Percentiles rank a stretch among this genome's conserved stretches.
Evolutionary conservation across 768 basidiomycete genomes (phyloP).

Genomic region (Amanita muscaria): DNA sequence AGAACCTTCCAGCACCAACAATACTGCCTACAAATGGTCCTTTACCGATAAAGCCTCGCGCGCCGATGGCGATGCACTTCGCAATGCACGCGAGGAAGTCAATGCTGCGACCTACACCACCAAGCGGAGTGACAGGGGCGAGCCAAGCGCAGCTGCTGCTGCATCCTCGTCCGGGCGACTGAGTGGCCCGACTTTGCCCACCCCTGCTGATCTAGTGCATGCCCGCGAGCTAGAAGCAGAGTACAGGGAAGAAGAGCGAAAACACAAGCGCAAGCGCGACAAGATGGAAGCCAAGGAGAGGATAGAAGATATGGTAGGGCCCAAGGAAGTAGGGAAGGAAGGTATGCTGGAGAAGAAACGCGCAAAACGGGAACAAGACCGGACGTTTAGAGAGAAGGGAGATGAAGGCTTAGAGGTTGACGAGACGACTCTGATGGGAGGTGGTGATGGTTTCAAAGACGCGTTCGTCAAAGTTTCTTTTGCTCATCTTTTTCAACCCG

Average conservation of each 20-base stretch:
- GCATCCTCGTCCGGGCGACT: slow-evolving; percentile 31
- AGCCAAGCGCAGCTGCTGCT: slow-evolving; percentile 17
- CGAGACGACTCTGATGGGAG: slow-evolving; percentile 74
- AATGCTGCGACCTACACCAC: slow-evolving; percentile 36
- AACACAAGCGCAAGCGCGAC: slow-evolving; percentile 58
- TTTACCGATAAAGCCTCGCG: slow-evolving; percentile 62
- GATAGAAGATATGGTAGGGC: slow-evolving; percentile 70
- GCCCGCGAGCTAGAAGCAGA: slow-evolving; percentile 59
- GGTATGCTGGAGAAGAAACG: slow-evolving; percentile 84
- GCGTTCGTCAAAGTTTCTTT: slow-evolving; percentile 53
- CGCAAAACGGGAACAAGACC: slow-evolving; percentile 61
- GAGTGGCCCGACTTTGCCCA: slow-evolving; percentile 62
- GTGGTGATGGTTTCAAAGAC: slow-evolving; percentile 73
- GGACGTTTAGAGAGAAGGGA: slow-evolving; percentile 66
- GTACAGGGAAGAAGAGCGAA: slow-evolving; percentile 39
- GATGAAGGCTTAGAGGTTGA: slow-evolving; percentile 72
- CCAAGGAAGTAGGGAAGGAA: slow-evolving; percentile 75
- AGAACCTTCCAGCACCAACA: slow-evolving; percentile 43
- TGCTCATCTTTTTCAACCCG: too few species aligned
- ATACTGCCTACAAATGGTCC: slow-evolving; percentile 84
- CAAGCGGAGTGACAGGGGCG: slow-evolving; percentile 8
- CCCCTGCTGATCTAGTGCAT: slow-evolving; percentile 57
- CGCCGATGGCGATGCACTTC: slow-evolving; percentile 52
- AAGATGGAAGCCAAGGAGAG: slow-evolving; percentile 56
- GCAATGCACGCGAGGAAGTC: slow-evolving; percentile 51